Evolutionary conservation across 805 yeast genomes (phyloP), one percentile per base, ranked within the genome.

Genomic region (Tetrapisispora arboricola): DNA sequence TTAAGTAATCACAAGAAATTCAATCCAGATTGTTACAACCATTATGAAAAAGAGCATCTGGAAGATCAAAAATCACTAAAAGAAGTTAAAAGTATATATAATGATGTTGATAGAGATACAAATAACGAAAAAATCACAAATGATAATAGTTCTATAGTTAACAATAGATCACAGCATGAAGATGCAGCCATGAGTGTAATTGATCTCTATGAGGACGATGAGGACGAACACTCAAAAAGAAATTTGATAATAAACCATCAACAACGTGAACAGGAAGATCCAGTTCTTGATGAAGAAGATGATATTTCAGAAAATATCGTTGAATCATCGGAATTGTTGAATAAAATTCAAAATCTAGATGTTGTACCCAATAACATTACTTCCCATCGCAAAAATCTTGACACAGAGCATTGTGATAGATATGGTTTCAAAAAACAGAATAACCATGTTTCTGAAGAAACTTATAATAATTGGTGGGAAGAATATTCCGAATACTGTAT

Each of bases 391-490:
- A 34, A 36, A 21, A 15, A 29, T 12, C 7, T 36, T 3, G 45
- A 42, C 16, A 29, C 28, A 8, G 40, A 44, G 9, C 48, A 65
- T 40, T 63, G 76, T 42, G 97, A 90, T 57, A 63, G 90, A 37
- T 90, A 90, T 57, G 98, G 98, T 2, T 90, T 90, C 66, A 78
- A 76, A 49, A 88, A 85, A 55, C 70, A 70, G 16, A 73, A 75
- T 16, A 62, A 65, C 32, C 74, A 67, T 49, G 66, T 82, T 19
- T 50, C 81, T 9, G 67, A 64, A 38, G 62, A 64, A 18, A 74
- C 74, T 32, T 86, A 84, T 56, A 76, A 87, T 57, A 57, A 52
- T 8, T 90, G 97, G 96, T 82, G 85, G 76, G 44, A 46, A 2
- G 71, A 67, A 9, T 88, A 90, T 61, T 68, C 80, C 11, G 72